Evolutionary conservation across 2,329 filamentous ascomycete genomes (phyloP), one percentile per base, ranked within the genome.

Genomic region (Pseudogymnoascus sp.): DNA sequence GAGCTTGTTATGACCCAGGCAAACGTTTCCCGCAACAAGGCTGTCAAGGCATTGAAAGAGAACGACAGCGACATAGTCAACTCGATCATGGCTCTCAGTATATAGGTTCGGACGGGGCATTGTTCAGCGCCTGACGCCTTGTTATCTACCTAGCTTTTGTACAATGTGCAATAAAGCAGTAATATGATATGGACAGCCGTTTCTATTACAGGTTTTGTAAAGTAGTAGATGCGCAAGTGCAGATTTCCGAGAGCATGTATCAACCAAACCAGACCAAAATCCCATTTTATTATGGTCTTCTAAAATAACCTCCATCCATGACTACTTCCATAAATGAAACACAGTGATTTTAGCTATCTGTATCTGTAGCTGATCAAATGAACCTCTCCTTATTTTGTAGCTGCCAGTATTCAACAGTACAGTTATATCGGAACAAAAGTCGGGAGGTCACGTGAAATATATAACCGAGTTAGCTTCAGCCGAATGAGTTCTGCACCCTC

Each of bases 41-140:
- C 95, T 66, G 87, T 99, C 82, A 99, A 97, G 83, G 95, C 96
- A 64, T 85, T 99, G 76, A 93, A 92, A 83, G 95, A 97, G 83
- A 99, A 99, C 77, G 93, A 97, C 82, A 97, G 97, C 75, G 95
- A 99, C 77, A 99, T 99, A 82, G 95, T 99, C 83, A 99, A 99
- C 85, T 97, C 95, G 73, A 99, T 99, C 82, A 99, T 99, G 95
- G 93, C 93, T 71, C 82, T 99, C 77, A 92, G 89, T 83, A 88
- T 91, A 83, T 93, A 82, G 76, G 56, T 65, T 64, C 42, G 56
- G 44, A 33, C 60, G 42, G 37, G 31, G 15, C 60, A 29, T 56
- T 33, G 50, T 56, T 56, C 17, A 56, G 50, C 29, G 50, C 26
- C 50, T 56, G 11, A 56, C 50, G 50, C 26, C 50, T 56, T 56